Conservation (phyloP, 139 green algal genomes). For the Chlorella sp. region DNA sequence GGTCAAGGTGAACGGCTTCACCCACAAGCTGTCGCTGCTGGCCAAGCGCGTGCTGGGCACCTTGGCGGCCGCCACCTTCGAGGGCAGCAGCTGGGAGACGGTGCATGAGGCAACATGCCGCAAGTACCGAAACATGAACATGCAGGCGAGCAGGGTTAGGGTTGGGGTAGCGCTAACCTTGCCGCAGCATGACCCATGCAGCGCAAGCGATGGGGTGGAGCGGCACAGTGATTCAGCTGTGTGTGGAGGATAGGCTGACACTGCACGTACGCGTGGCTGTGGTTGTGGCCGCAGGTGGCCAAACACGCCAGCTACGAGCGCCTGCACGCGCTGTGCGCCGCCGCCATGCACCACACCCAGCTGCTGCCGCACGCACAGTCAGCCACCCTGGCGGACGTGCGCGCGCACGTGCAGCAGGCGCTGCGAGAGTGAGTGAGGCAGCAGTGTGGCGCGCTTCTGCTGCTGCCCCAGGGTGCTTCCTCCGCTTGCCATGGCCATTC, state of each 20-base stretch:
- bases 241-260: too few relatives aligned
- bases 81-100: conserved; percentile 30
- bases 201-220: too few relatives aligned
- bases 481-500: too few relatives aligned
- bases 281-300: conserved; percentile 37
- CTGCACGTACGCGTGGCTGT: too few relatives aligned
- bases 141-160: conserved; percentile 52
- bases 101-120: conserved; percentile 68
- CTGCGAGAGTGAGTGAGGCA: conserved; percentile 11
- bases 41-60: conserved; percentile 47
- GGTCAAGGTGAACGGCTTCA: conserved; percentile 84
- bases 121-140: conserved; percentile 79
- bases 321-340: conserved; percentile 46
- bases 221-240: too few relatives aligned
- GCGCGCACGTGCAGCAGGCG: background rate
- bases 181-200: too few relatives aligned
- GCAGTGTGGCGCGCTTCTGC: too few relatives aligned
- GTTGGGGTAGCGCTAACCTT: too few relatives aligned
- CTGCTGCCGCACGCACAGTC: conserved; percentile 27
- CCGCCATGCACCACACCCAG: conserved; percentile 7
- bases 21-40: conserved; percentile 76
- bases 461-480: too few relatives aligned
- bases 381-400: conserved; percentile 17
- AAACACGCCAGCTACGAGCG: conserved; percentile 77
- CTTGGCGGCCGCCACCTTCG: conserved; percentile 28